Conservation (phyloP, 805 yeast species). For the Tetrapisispora phaffii region DNA sequence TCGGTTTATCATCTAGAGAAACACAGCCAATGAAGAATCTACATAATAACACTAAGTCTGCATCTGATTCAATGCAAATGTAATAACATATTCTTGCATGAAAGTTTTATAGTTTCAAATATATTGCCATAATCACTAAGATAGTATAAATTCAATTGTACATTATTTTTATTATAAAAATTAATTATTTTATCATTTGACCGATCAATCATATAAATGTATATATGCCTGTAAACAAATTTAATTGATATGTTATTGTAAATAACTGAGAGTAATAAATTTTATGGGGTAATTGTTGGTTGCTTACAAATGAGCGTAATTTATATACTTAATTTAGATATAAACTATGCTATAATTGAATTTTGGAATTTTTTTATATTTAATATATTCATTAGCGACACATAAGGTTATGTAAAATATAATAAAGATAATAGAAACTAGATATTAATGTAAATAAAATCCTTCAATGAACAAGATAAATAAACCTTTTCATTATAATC, state of each 20-base stretch:
- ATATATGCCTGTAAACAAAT: too few relatives aligned
- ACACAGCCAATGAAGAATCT: constrained; percentile 42
- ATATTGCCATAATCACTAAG: constrained; percentile 37
- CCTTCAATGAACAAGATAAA: background rate
- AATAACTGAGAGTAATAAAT: too few relatives aligned
- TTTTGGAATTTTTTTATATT: background rate
- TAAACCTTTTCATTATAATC: background rate
- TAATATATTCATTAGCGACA: constrained; percentile 3
- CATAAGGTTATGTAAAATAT: constrained; percentile 1
- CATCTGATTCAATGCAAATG: constrained; percentile 11
- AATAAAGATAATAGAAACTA: constrained; percentile 1
- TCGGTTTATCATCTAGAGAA: constrained; percentile 58
- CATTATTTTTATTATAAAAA: background rate
- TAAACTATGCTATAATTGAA: background rate
- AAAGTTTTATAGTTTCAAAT: constrained; percentile 51
- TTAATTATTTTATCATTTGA: background rate
- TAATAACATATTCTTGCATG: background rate
- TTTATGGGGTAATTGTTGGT: too few relatives aligned
- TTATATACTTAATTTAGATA: too few relatives aligned
- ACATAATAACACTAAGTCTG: background rate
- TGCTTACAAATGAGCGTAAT: background rate
- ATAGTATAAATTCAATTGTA: constrained; percentile 1
- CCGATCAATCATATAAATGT: too few relatives aligned
- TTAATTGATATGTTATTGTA: too few relatives aligned
- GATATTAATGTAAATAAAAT: background rate